phyloP scores from a whole-genome alignment of 768 basidiomycete species.

The Termitomyces sp. region DNA sequence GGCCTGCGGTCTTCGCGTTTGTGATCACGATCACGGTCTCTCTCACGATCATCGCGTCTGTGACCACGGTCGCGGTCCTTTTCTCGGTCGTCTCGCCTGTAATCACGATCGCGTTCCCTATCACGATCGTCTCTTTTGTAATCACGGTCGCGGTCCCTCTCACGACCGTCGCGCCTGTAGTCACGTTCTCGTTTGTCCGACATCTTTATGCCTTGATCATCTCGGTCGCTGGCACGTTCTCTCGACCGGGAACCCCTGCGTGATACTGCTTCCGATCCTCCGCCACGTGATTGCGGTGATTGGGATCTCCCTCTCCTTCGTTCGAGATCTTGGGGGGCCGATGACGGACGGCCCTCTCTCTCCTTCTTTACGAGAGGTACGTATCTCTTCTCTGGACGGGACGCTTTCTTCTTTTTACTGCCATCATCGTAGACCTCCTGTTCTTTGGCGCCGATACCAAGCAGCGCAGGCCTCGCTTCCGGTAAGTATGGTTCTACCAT shows the following conservation, averaged over 20 bases:
- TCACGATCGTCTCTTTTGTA: constrained; percentile 6
- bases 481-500: constrained; percentile 80
- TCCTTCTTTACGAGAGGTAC: constrained; percentile 78
- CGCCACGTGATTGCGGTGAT: constrained; percentile 27
- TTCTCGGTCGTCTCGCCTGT: constrained; percentile 1
- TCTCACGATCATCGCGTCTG: constrained; percentile 7
- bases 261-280: constrained; percentile 37
- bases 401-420: constrained; percentile 42
- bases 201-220: constrained; percentile 22
- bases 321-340: constrained; percentile 11
- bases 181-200: constrained; percentile 13
- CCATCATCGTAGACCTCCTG: constrained; percentile 69
- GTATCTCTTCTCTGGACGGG: constrained; percentile 68
- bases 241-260: constrained; percentile 50
- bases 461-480: constrained; percentile 70
- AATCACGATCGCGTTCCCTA: constrained; percentile 2
- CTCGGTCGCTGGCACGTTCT: constrained; percentile 28
- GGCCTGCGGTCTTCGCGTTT: constrained; percentile 12
- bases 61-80: constrained; percentile 8
- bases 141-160: constrained; percentile 6
- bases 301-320: constrained; percentile 28
- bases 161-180: constrained; percentile 8
- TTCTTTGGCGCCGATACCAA: constrained; percentile 95
- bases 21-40: constrained; percentile 3
- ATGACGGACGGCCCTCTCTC: constrained; percentile 28